Percentiles rank a stretch among this genome's conserved stretches.
phyloP scores from a whole-genome alignment of 176 grass and related monocot genomes.

The Oryza glumipatula region DNA sequence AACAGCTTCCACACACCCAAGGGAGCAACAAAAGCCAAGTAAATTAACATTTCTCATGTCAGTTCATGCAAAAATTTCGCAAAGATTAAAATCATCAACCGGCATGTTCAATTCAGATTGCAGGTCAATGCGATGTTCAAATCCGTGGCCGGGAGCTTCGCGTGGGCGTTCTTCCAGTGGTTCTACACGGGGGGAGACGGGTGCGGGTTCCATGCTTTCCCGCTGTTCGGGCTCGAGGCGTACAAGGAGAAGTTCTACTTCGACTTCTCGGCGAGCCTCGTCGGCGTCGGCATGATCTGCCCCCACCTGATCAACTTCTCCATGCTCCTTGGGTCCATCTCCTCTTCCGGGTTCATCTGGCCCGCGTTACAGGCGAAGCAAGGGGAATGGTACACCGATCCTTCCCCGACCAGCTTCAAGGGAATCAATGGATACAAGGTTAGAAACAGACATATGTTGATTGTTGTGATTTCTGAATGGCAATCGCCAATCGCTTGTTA shows the following conservation, averaged over 20 bases:
- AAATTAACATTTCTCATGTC: neutral
- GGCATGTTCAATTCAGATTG: neutral
- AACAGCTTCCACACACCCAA: constrained; percentile 64
- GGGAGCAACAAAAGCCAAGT: constrained; percentile 50
- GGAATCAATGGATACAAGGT: constrained; percentile 65
- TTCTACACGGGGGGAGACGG: constrained; percentile 46
- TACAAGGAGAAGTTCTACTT: constrained; percentile 55
- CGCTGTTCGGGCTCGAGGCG: constrained; percentile 49
- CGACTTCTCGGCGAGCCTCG: constrained; percentile 56
- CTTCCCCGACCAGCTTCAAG: constrained; percentile 36
- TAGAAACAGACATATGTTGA: too few relatives aligned
- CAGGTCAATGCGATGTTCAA: constrained; percentile 37
- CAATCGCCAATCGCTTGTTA: too few relatives aligned
- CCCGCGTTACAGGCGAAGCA: constrained; percentile 40
- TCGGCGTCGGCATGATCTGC: constrained; percentile 67
- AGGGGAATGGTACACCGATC: constrained; percentile 50
- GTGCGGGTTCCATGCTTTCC: constrained; percentile 60
- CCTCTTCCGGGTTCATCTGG: constrained; percentile 46
- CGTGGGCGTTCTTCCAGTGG: constrained; percentile 63
- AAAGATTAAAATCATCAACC: neutral
- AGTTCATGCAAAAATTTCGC: neutral
- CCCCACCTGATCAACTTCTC: constrained; percentile 53
- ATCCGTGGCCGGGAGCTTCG: constrained; percentile 41
- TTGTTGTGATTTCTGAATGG: too few relatives aligned
- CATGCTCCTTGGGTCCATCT: constrained; percentile 34